Percentiles rank a stretch among this genome's conserved stretches.
Conservation (phyloP, 306 rosid genomes). For the Hylodesmum podocarpum region DNA sequence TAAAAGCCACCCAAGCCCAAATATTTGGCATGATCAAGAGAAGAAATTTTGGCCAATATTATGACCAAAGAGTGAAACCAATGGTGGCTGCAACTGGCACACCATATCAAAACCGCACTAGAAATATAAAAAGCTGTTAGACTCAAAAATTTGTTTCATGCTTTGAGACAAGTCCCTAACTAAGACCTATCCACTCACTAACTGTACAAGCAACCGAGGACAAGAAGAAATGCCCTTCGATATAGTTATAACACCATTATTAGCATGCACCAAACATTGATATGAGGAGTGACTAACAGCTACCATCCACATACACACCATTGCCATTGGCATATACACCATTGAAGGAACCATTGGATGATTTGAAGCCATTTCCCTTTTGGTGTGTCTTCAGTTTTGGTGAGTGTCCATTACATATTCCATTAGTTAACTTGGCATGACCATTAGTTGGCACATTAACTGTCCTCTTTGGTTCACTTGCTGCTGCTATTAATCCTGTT, state of each 20-base stretch:
- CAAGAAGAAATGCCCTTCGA: conserved; percentile 47
- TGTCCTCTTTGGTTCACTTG: conserved; percentile 48
- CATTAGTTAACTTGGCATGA: conserved; percentile 38
- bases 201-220: conserved; percentile 72
- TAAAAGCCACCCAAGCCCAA: conserved; percentile 48
- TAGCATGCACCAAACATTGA: conserved; percentile 20
- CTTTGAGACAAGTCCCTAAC: conserved; percentile 47
- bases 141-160: conserved; percentile 60
- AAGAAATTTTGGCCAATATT: conserved; percentile 22
- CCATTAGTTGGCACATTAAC: conserved; percentile 31
- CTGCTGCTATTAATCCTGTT: conserved; percentile 75
- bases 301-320: conserved; percentile 54
- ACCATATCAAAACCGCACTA: conserved; percentile 38
- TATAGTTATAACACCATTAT: conserved; percentile 29
- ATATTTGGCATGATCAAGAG: conserved; percentile 48
- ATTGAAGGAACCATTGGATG: conserved; percentile 59
- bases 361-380: conserved; percentile 51
- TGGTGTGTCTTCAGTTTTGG: conserved; percentile 42
- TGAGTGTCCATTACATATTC: conserved; percentile 45
- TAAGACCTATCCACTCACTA: conserved; percentile 76
- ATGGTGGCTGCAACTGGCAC: conserved; percentile 41
- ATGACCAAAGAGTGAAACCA: conserved; percentile 32
- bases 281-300: conserved; percentile 22
- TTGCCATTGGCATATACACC: conserved; percentile 67
- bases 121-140: conserved; percentile 52